Evolutionary conservation across 371 early-diverging fungal species (phyloP).

Genomic region (Massospora cicadina): DNA sequence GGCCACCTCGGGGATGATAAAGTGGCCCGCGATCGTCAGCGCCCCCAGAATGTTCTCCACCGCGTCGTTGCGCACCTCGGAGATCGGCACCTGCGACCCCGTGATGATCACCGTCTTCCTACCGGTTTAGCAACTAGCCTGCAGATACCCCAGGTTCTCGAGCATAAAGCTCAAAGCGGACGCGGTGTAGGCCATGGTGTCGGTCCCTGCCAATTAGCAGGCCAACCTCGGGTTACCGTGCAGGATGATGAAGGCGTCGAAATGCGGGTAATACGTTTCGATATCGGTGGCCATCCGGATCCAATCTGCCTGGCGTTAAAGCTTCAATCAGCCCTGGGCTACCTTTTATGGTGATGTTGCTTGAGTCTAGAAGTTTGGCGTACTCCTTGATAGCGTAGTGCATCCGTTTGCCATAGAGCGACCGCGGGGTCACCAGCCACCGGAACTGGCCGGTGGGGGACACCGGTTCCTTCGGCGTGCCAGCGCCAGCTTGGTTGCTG

Average conservation of each 20-base stretch:
- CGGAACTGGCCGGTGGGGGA: not conserved
- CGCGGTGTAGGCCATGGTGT: conserved; percentile 90
- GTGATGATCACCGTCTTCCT: conserved; percentile 94
- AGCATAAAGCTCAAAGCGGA: conserved; percentile 91
- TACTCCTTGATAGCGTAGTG: conserved; percentile 85
- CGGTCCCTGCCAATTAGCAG: conserved; percentile 32
- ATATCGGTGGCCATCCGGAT: conserved; percentile 87
- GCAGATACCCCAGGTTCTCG: conserved; percentile 62
- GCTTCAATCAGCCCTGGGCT: conserved; percentile 9
- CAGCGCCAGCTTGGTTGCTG: not conserved
- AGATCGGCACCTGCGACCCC: conserved; percentile 86
- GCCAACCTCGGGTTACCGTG: conserved; percentile 31
- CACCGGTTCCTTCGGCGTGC: not conserved
- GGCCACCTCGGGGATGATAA: conserved; percentile 91
- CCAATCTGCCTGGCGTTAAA: conserved; percentile 59
- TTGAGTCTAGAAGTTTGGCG: conserved; percentile 79
- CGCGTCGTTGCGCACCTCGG: conserved; percentile 94
- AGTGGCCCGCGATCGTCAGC: conserved; percentile 82
- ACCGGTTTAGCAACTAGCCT: not conserved
- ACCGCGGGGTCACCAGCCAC: conserved; percentile 77
- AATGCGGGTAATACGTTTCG: conserved; percentile 77
- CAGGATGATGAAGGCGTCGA: conserved; percentile 84
- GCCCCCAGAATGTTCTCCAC: conserved; percentile 89
- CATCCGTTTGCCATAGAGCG: conserved; percentile 77
- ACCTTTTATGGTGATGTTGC: conserved; percentile 82